These are phyloP conservation scores for Artomyces pyxidatus DNA, from an alignment of 768 basidiomycete species.

Conservation along the genomic window DNA sequence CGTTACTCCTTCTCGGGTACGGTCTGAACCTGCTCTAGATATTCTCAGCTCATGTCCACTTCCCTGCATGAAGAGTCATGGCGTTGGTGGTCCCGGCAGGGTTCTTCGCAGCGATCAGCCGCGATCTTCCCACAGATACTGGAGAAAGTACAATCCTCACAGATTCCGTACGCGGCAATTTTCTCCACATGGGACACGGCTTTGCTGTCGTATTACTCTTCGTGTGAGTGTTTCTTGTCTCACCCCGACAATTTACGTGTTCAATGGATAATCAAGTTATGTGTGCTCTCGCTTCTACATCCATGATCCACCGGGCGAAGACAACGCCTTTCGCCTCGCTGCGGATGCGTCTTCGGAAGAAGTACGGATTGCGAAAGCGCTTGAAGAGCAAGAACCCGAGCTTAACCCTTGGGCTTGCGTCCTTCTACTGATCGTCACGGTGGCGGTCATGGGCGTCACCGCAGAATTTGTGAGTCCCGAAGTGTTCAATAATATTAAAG, in stretches of 20 bases:
- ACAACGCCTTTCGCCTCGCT: conserved; percentile 33
- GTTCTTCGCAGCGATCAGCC: conserved; percentile 53
- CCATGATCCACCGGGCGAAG: conserved; percentile 61
- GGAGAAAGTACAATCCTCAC: conserved; percentile 25
- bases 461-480: conserved; percentile 53
- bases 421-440: conserved; percentile 38
- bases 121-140: conserved; percentile 18
- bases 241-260: not conserved
- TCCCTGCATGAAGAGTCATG: conserved; percentile 38
- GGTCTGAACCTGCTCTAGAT: conserved; percentile 12
- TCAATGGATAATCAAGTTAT: conserved; percentile 34
- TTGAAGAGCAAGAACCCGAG: conserved; percentile 42
- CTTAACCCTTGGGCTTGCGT: conserved; percentile 60
- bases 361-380: conserved; percentile 27
- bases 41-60: not conserved
- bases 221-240: conserved; percentile 33
- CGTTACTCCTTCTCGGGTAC: conserved; percentile 62
- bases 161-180: conserved; percentile 34
- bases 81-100: conserved; percentile 58
- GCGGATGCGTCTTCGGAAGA: conserved; percentile 30
- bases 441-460: conserved; percentile 58
- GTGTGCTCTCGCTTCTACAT: conserved; percentile 60
- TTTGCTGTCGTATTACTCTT: conserved; percentile 53
- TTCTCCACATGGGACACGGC: conserved; percentile 60
- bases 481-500: not conserved